These are phyloP conservation scores for Metschnikowia matae DNA, from an alignment of 805 yeast species.

Conservation along the genomic window DNA sequence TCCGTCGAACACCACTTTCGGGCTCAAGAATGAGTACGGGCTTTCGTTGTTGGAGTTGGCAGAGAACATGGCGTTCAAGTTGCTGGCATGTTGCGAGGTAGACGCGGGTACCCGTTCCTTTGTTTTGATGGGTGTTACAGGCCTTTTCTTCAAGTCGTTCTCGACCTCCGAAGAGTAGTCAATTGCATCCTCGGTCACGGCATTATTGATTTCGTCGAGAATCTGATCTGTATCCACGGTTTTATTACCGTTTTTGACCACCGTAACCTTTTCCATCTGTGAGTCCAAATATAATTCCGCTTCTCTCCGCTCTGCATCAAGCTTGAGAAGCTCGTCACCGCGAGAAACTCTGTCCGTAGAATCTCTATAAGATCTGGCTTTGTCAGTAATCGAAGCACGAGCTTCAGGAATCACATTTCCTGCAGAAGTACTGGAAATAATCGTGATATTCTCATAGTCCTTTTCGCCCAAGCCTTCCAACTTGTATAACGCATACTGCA, in stretches of 20 bases:
- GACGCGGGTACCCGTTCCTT: slow-evolving; percentile 8
- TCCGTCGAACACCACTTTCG: slow-evolving; percentile 33
- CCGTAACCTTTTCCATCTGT: neutral
- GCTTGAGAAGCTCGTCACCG: slow-evolving; percentile 1
- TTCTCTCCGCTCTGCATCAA: slow-evolving; percentile 2
- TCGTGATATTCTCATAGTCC: neutral
- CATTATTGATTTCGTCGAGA: slow-evolving; percentile 37
- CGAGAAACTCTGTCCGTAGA: neutral
- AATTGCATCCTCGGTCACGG: slow-evolving; percentile 35
- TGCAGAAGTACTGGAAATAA: neutral
- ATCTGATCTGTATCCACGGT: slow-evolving; percentile 29
- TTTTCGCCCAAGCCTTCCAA: slow-evolving; percentile 58
- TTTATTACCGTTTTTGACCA: slow-evolving; percentile 12
- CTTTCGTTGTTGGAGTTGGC: slow-evolving; percentile 11
- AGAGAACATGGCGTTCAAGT: slow-evolving; percentile 8
- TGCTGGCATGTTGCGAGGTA: slow-evolving; percentile 14
- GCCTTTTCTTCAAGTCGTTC: slow-evolving; percentile 21
- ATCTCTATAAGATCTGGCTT: neutral
- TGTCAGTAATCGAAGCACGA: neutral
- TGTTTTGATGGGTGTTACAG: slow-evolving; percentile 29
- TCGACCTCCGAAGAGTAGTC: slow-evolving; percentile 21
- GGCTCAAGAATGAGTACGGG: slow-evolving; percentile 17
- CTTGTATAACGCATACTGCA: slow-evolving; percentile 68
- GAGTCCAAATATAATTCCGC: slow-evolving; percentile 1
- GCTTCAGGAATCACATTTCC: neutral